Base-by-base conservation (phyloP, 2,329 filamentous ascomycete genomes). In the Nemania diffusa region DNA sequence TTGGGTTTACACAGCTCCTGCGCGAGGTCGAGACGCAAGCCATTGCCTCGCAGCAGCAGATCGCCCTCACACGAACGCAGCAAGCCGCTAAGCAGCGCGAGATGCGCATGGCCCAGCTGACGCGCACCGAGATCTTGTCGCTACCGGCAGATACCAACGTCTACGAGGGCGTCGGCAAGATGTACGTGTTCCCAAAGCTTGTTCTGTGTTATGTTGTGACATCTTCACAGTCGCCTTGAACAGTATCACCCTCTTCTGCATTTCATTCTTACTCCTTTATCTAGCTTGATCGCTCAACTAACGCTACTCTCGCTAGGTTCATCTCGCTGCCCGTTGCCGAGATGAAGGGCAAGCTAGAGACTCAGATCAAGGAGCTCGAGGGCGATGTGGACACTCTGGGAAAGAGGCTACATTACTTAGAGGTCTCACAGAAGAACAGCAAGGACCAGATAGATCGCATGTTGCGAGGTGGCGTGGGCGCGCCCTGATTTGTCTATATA, bases 161-260 rank as follows among this genome's bases (percentile, higher is more conserved):
- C 29, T 99, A 98, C 76, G 95, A 98, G 81, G 95, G 95, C 5
- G 91, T 98, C 11, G 96, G 96, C 58, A 99, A 98, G 83, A 98
- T 99, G 96, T 97, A 81, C 75, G 90, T 81, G 20, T 55, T 11
- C 37, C 29, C 1, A 53, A 24, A 22, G 22, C 22, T 20, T 26
- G 3, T 34, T 9, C 34, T 56, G 2, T 40, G 40, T 42, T 9
- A 3, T 5, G n/a, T n/a, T n/a, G n/a, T n/a, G n/a, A n/a, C n/a
- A n/a, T n/a, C n/a, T n/a, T n/a, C n/a, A n/a, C n/a, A n/a, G n/a
- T n/a, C n/a, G n/a, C n/a, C 29, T 59, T 68, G 58, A 24, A 9
- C 24, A 40, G 34, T 8, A 29, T n/a, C 34, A 44, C 42, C 34
- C 46, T 64, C 51, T 60, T 62, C 50, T 68, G 44, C 24, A 17